Evolutionary conservation across 2,329 filamentous ascomycete species (phyloP), one percentile per base, ranked within the genome.

Genomic region (Ascochyta pisi): DNA sequence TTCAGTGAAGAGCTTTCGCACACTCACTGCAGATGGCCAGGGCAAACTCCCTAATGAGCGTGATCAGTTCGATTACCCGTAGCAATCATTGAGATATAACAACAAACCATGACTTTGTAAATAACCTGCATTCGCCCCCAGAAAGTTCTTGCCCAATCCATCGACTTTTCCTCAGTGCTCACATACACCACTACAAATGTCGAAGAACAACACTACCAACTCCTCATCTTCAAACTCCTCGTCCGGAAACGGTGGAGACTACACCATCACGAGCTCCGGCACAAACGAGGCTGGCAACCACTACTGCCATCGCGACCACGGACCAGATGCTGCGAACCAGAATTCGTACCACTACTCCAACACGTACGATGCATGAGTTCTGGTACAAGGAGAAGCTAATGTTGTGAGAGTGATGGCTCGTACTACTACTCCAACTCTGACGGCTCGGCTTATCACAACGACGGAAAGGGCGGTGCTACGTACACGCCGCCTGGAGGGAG

Each of bases 311-410:
- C 69, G 73, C 31, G 72, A 76, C 58, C 73, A 73, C 50, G 71
- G 70, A 47, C 61, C 63, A 16, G 49, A 51, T 38, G 65, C 69
- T 24, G 48, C 67, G 12, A 75, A 75, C 56, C 16, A 15, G 16
- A 75, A 74, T 55, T 65, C 67, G 4, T 75, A 76, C 63, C 73
- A 76, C 46, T 76, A 76, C 52, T 73, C 70, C 55, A 76, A 75
- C 54, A 56, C 41, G 72, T 69, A 22, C 67, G 61, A 22, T 73
- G 69, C 58, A 71, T 52, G 69, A 68, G 57, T 65, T 55, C 55
- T 72, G 68, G 9, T 54, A 26, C 41, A 50, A 51, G 12, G 3
- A 15, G 24, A 29, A 22, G 5, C 12, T 26, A 38, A 24, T 24
- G 9, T 3, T 6, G 4, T 5, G 7, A 15, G 6, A 34, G 29